Evolutionary conservation across 2,329 filamentous ascomycete genomes (phyloP), one percentile per base, ranked within the genome.

Genomic region (Aspergillus spinulosporus): DNA sequence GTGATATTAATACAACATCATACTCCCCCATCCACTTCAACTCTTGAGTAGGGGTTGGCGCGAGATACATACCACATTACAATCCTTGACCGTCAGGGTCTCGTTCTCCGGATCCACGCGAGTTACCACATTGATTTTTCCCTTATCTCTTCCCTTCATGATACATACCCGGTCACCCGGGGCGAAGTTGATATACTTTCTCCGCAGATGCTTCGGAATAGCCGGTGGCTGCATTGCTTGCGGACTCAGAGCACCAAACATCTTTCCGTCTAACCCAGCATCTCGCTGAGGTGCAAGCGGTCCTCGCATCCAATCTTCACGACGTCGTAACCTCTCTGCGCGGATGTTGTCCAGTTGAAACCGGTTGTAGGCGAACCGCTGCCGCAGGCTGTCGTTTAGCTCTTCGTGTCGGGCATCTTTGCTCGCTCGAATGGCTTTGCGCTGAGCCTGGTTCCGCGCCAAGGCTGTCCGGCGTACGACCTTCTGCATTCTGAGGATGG

Each of bases 101-200:
- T 84, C 86, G 45, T 74, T 77, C 9, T 80, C 73, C 3, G 68
- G 59, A 62, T 84, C 76, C 45, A 95, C 77, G 1, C 77, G 72
- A 58, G 71, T 73, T 44, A 97, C 84, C n/a, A 78, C 77, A 49
- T 90, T 89, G 74, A 99, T 94, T 77, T 88, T 90, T 66, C 92
- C 92, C 77, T 87, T 88, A 67, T 94, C 89, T 36, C 82, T 82
- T 6, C 93, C 92, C 59, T 88, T 84, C 52, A 91, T 76, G 57
- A 97, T 77, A 52, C 93, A 89, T 32, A 97, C 92, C 58, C 94
- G 84, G 74, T 97, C 94, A 5, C 87, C 86, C 3, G 76, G 68
- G 26, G 80, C 82, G 57, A 92, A 77, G 62, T 85, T 88, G 59
- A 89, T 78, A 71, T 81, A 81, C 64, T 70, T 71, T 53, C 63